A percentile compares a stretch with the other conserved stretches of the same genome.
Conservation (phyloP, 164 flowering plant genomes). For the Sedum album region DNA sequence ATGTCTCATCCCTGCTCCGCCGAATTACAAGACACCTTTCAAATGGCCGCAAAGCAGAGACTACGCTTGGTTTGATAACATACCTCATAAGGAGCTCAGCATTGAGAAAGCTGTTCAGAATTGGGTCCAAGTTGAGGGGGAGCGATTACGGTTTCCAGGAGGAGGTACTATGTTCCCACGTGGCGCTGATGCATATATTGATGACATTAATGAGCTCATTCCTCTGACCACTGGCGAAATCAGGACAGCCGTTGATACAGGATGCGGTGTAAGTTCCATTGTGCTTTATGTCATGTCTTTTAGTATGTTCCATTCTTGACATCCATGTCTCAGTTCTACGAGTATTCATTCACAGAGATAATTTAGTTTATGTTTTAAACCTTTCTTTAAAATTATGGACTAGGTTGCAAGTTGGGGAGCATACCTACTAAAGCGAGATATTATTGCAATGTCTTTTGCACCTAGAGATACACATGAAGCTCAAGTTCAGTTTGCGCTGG, state of each 20-base stretch:
- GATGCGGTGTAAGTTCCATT: conserved; percentile 69
- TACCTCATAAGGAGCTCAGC: conserved; percentile 91
- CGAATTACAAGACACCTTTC: conserved; percentile 83
- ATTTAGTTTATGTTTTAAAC: no score
- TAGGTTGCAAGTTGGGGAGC: not conserved
- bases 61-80: conserved; percentile 87
- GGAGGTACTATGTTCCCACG: conserved; percentile 98
- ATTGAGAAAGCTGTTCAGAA: conserved; percentile 96
- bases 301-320: not conserved
- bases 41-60: conserved; percentile 98
- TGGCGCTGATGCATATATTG: conserved; percentile 94
- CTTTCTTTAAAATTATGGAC: not conserved
- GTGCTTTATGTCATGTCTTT: not conserved
- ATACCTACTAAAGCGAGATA: not conserved
- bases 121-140: conserved; percentile 94
- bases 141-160: conserved; percentile 81
- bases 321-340: not conserved
- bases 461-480: not conserved
- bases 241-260: conserved; percentile 74
- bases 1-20: conserved; percentile 88
- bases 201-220: conserved; percentile 67
- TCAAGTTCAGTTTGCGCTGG: not conserved
- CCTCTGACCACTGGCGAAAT: conserved; percentile 33
- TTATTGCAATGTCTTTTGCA: not conserved
- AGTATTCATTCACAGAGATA: no score